Evolutionary conservation across 805 yeast genomes (phyloP), one percentile per base, ranked within the genome.

Genomic region (Yamadazyma ubonensis): DNA sequence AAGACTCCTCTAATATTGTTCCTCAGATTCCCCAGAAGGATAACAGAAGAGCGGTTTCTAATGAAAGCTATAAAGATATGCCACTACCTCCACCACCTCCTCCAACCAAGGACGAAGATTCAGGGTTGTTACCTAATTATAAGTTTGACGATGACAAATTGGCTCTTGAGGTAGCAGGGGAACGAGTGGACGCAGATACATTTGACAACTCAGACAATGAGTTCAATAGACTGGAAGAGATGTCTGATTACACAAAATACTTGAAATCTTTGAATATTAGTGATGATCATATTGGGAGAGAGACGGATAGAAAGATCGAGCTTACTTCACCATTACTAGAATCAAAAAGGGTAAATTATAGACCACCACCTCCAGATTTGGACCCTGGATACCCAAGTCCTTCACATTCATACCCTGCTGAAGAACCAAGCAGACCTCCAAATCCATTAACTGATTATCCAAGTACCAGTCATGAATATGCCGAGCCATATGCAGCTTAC

Each of bases 81-180:
- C 59, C 61, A 5, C 44, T 54, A 29, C 58, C 57, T 9, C 62
- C 61, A 11, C 54, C 53, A 7, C 57, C 58, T 10, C 58, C 55
- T 1, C 55, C 58, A 3, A 43, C 44, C 3, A 45, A 49, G 12
- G 42, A 31, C n/a, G 39, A 44, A 19, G 22, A 20, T 15, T 3
- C 28, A 20, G 52, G 40, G 8, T 35, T 48, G 11, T 44, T 56
- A 12, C 61, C 62, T 3, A 48, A 44, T 10, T 46, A 49, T 12
- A 35, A 42, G 15, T 58, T 61, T 29, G 62, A 54, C 11, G 40
- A 36, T 11, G 35, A 33, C 6, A 33, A 14, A n/a, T 26, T 42
- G 20, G 38, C 37, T 19, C 25, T 52, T 38, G 43, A 53, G 40
- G 38, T 40, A 43, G 33, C 44, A 40, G 34, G 49, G 21, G 33